Evolutionary conservation across 371 early-diverging fungal species (phyloP), one percentile per base, ranked within the genome.

Genomic region (Capniomyces stellatus): DNA sequence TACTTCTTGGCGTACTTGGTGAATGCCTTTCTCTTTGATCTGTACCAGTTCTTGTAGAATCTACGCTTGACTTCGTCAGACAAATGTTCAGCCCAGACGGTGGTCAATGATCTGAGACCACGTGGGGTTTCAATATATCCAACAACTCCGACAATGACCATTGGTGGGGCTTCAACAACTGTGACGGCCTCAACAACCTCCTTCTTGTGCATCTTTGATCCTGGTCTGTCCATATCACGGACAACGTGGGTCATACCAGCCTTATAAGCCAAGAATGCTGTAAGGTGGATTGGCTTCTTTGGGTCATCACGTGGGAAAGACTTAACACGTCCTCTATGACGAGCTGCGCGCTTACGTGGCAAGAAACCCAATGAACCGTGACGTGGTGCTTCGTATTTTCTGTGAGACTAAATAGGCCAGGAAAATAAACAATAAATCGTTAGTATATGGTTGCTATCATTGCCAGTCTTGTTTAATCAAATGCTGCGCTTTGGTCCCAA

Each of bases 161-260:
- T 81, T 43, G 98, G 89, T 56, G 99, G 99, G 53, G 96, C 84
- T 76, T 99, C 99, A 64, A 99, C 77, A 70, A 98, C 77, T 59
- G 98, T 96, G 63, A 98, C 99, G 55, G 99, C 96, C 77, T 99
- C 99, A 65, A 98, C 90, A 46, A 98, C 79, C 78, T 99, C 99
- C 86, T 93, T 94, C 90, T 93, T 97, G 88, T 97, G 87, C 81
- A 89, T 86, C 84, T 96, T 95, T 77, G 95, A 91, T 58, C 92
- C 93, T 60, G 95, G 94, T 71, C 93, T 85, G 69, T 94, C 94
- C 70, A 95, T 74, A 72, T 95, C 96, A 66, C 99, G 89, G 60
- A 99, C 93, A 66, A 98, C 85, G 80, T 99, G 98, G 71, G 98
- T 95, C 98, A 98, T 98, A 72, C 98, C 99, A 55, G 95, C 98